These are phyloP conservation scores for Maudiozyma serrabonitensis DNA, from an alignment of 805 yeast species.

Conservation along the genomic window DNA sequence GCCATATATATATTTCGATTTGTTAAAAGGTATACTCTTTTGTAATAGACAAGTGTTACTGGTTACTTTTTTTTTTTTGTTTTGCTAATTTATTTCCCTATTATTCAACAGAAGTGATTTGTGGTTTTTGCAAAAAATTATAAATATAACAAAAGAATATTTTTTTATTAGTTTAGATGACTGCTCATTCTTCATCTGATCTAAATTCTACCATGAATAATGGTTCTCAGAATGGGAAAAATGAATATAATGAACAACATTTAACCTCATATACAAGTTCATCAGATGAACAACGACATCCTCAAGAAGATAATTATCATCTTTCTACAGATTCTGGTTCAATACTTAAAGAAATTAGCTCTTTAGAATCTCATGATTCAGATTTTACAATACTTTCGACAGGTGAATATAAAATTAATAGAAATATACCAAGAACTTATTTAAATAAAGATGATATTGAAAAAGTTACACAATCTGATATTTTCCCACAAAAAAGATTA, in stretches of 20 bases:
- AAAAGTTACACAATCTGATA: conserved; percentile 28
- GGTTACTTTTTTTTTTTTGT: too few species aligned
- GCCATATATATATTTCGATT: too few species aligned
- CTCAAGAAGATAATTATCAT: not conserved
- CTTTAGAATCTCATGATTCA: not conserved
- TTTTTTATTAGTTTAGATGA: too few species aligned
- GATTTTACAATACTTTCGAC: conserved; percentile 6
- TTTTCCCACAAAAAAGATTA: conserved; percentile 37
- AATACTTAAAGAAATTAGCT: not conserved
- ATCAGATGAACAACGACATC: not conserved
- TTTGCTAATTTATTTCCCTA: too few species aligned
- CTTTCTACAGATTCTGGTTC: not conserved
- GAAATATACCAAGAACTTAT: conserved; percentile 24
- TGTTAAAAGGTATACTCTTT: too few species aligned
- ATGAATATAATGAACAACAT: not conserved
- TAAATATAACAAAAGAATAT: too few species aligned
- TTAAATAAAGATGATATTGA: conserved; percentile 28
- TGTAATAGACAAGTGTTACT: too few species aligned
- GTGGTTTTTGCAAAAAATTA: too few species aligned
- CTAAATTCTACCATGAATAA: too few species aligned
- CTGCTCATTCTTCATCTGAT: too few species aligned
- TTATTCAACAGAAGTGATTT: too few species aligned
- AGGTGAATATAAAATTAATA: conserved; percentile 21
- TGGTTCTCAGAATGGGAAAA: not conserved
- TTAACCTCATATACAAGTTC: not conserved